Conservation (phyloP, 106 monocot genomes). For the Acorus gramineus region DNA sequence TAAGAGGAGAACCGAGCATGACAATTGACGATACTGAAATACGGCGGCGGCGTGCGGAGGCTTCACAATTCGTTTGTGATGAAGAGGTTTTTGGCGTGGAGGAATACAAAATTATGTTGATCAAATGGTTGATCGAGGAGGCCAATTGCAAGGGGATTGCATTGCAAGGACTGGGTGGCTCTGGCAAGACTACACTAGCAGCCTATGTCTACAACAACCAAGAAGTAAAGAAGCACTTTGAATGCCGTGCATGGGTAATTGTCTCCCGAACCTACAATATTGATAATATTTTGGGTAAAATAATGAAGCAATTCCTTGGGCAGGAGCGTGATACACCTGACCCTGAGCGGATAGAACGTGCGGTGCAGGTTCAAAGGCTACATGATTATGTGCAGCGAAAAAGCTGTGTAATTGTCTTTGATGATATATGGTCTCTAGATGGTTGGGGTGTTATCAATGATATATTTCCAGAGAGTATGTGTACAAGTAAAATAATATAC, state of each 20-base stretch:
- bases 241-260: background rate
- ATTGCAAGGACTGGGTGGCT: slow-evolving; percentile 11
- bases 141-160: background rate
- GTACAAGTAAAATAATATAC: slow-evolving; percentile 8
- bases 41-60: too few relatives aligned
- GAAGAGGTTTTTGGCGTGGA: too few relatives aligned
- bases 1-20: too few relatives aligned
- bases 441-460: slow-evolving; percentile 7
- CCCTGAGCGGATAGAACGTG: too few relatives aligned
- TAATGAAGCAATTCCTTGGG: background rate
- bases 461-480: slow-evolving; percentile 9
- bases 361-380: background rate
- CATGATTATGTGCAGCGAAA: slow-evolving; percentile 2
- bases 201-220: slow-evolving; percentile 7
- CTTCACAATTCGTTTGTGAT: too few relatives aligned
- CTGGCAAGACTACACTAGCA: slow-evolving; percentile 21
- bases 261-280: slow-evolving; percentile 8
- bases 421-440: slow-evolving; percentile 22
- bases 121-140: background rate
- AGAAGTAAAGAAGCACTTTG: slow-evolving; percentile 7
- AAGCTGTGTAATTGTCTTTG: slow-evolving; percentile 23
- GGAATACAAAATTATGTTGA: background rate
- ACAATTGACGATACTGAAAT: too few relatives aligned
- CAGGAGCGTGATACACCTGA: background rate
- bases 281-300: background rate